Evolutionary conservation across 768 basidiomycete species (phyloP).

Genomic region (Lactarius vividus): DNA sequence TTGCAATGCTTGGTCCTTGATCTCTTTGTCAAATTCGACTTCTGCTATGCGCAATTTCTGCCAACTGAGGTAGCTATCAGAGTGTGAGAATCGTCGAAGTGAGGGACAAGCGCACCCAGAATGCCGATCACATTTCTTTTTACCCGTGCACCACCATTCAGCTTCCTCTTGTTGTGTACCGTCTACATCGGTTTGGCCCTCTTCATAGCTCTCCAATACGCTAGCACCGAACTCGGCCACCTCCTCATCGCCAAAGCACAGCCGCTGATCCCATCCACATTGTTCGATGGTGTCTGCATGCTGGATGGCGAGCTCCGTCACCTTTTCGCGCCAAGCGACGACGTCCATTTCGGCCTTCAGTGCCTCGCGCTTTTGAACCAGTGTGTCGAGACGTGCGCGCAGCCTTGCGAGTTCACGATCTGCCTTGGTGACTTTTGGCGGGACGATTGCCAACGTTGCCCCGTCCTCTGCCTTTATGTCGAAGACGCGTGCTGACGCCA

Average conservation of each 20-base stretch:
- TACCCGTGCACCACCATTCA: slow-evolving; percentile 80
- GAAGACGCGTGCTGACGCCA: slow-evolving; percentile 38
- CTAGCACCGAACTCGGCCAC: slow-evolving; percentile 65
- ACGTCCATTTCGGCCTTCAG: slow-evolving; percentile 69
- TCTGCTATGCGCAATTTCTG: slow-evolving; percentile 73
- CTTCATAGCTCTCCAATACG: slow-evolving; percentile 66
- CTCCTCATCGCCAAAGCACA: slow-evolving; percentile 81
- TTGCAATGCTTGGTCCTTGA: slow-evolving; percentile 62
- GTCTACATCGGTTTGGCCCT: slow-evolving; percentile 43
- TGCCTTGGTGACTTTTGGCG: slow-evolving; percentile 44
- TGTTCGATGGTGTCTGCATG: slow-evolving; percentile 61
- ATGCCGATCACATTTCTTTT: slow-evolving; percentile 76
- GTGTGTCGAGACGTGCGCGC: slow-evolving; percentile 50
- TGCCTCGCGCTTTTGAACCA: slow-evolving; percentile 60
- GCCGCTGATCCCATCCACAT: slow-evolving; percentile 88
- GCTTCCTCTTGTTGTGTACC: slow-evolving; percentile 34
- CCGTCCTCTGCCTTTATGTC: neutral
- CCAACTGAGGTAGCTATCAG: slow-evolving; percentile 51
- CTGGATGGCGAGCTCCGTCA: slow-evolving; percentile 64
- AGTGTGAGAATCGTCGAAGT: neutral
- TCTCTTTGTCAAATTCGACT: slow-evolving; percentile 70
- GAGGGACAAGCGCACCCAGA: slow-evolving; percentile 50
- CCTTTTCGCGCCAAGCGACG: slow-evolving; percentile 64
- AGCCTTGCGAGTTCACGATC: slow-evolving; percentile 58
- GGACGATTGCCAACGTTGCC: slow-evolving; percentile 30